These are phyloP conservation scores for Tylopilus balloui DNA, from an alignment of 768 basidiomycete genomes.

Conservation along the genomic window DNA sequence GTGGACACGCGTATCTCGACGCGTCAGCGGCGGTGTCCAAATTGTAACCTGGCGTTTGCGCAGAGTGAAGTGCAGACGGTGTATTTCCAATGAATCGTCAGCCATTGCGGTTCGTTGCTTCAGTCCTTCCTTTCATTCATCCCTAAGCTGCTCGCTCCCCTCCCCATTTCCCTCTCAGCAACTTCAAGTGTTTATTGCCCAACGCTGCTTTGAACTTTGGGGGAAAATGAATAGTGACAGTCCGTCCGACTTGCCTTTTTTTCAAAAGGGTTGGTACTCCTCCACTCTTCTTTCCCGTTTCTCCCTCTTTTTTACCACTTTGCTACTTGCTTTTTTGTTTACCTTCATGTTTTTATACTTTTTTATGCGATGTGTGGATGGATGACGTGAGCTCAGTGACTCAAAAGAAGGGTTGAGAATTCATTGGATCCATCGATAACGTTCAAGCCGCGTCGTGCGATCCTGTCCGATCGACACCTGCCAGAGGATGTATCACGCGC, in stretches of 20 bases:
- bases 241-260: background rate
- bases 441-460: too few relatives aligned
- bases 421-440: too few relatives aligned
- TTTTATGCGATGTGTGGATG: background rate
- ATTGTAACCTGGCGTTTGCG: slow-evolving; percentile 78
- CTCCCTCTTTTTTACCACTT: background rate
- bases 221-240: background rate
- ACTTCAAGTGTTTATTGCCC: background rate
- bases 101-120: too few relatives aligned
- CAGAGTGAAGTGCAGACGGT: slow-evolving; percentile 75
- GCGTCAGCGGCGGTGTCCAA: slow-evolving; percentile 91
- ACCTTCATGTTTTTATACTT: background rate
- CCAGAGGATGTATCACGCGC: background rate
- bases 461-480: too few relatives aligned
- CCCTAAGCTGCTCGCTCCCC: background rate
- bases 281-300: background rate
- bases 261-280: background rate
- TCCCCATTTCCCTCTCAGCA: background rate
- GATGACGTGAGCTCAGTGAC: background rate
- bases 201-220: background rate
- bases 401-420: too few relatives aligned
- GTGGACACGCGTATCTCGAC: slow-evolving; percentile 85
- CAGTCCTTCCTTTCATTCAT: background rate
- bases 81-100: slow-evolving; percentile 46
- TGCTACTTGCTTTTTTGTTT: background rate